Percentiles rank a stretch among this genome's conserved stretches.
Evolutionary conservation across 345 rosid genomes (phyloP).

Genomic region (Camelina laxa): DNA sequence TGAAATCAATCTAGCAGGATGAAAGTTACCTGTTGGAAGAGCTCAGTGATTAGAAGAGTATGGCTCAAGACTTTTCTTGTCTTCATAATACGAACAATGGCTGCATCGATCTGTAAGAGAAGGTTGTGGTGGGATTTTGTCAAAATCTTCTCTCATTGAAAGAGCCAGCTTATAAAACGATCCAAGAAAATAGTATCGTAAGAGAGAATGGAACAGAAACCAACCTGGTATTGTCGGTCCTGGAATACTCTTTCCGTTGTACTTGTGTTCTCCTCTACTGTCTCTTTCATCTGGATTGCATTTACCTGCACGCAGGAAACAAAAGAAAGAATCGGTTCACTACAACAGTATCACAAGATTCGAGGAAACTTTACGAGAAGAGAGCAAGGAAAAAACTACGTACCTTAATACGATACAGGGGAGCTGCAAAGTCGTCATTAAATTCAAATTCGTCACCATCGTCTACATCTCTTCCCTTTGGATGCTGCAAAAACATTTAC

Average conservation of each 20-base stretch:
- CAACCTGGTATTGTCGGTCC: constrained; percentile 98
- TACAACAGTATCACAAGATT: constrained; percentile 12
- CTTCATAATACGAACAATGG: constrained; percentile 98
- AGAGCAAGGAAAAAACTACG: neutral
- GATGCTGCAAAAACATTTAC: constrained; percentile 54
- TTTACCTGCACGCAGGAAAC: constrained; percentile 68
- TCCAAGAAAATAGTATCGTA: neutral
- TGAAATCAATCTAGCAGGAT: neutral
- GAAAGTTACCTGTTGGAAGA: constrained; percentile 88
- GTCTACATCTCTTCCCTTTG: constrained; percentile 94
- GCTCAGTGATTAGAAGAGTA: constrained; percentile 98
- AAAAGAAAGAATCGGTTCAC: constrained; percentile 5
- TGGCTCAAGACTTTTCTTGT: constrained; percentile 96
- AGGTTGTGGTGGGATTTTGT: constrained; percentile 2
- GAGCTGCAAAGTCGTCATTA: constrained; percentile 80
- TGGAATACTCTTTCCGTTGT: constrained; percentile 98
- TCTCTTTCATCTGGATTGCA: constrained; percentile 99
- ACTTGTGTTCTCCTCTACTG: constrained; percentile 96
- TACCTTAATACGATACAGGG: constrained; percentile 92
- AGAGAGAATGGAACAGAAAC: neutral
- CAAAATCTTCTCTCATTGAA: constrained; percentile 11
- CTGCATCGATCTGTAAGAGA: constrained; percentile 85
- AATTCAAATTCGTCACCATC: constrained; percentile 86
- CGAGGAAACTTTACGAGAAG: neutral
- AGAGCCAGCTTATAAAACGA: neutral